phyloP scores from a whole-genome alignment of 805 yeast genomes.

The Hanseniaspora mollemarum region DNA sequence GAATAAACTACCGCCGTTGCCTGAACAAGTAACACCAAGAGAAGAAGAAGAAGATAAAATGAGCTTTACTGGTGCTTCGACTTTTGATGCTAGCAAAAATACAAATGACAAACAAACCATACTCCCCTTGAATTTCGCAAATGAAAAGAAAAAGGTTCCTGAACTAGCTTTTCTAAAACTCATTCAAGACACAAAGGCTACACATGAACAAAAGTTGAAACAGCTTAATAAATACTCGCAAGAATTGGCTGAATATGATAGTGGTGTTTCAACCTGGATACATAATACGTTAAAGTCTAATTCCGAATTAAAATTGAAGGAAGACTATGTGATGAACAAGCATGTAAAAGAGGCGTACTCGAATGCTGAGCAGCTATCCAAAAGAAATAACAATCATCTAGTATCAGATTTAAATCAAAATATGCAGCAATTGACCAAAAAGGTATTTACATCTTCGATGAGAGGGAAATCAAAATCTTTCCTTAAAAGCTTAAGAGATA shows the following conservation, averaged over 20 bases:
- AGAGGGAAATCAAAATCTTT: slow-evolving; percentile 42
- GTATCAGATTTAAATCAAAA: slow-evolving; percentile 36
- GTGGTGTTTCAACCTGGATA: slow-evolving; percentile 52
- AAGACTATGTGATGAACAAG: slow-evolving; percentile 35
- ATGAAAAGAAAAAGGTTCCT: slow-evolving; percentile 21
- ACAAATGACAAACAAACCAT: neutral
- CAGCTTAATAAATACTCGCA: slow-evolving; percentile 26
- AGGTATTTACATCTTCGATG: slow-evolving; percentile 42
- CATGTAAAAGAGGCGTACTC: slow-evolving; percentile 57
- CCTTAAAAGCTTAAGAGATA: slow-evolving; percentile 43
- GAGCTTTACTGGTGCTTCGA: neutral
- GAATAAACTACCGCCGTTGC: neutral
- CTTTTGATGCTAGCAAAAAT: neutral
- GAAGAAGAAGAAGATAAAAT: neutral
- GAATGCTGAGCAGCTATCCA: slow-evolving; percentile 40
- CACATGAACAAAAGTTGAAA: slow-evolving; percentile 23
- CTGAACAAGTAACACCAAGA: neutral
- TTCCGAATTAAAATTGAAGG: slow-evolving; percentile 27
- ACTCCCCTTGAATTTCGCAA: neutral
- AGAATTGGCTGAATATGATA: slow-evolving; percentile 36
- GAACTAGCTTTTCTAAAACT: slow-evolving; percentile 34
- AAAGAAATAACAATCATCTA: slow-evolving; percentile 26
- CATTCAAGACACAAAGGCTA: slow-evolving; percentile 22
- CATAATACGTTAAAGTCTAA: slow-evolving; percentile 28
- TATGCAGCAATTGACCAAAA: slow-evolving; percentile 41